phyloP scores from a whole-genome alignment of 441 rosid genomes.

The Gossypium lobatum region DNA sequence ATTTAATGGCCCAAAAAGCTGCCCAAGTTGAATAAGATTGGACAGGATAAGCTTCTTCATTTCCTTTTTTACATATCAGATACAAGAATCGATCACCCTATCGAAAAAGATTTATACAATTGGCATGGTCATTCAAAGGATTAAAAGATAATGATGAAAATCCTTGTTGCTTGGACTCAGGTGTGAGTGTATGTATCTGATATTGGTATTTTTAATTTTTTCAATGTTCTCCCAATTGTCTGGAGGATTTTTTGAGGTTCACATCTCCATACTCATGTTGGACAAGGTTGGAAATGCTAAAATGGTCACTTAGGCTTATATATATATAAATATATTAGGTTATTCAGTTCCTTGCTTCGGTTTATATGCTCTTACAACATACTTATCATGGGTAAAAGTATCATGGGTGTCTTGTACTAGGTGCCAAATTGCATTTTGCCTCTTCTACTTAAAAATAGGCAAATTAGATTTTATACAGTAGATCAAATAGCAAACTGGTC shows the following conservation, averaged over 20 bases:
- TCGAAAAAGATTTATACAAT: neutral
- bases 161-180: neutral
- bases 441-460: no score
- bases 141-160: neutral
- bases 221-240: neutral
- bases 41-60: neutral
- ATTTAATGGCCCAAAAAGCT: neutral
- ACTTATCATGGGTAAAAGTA: neutral
- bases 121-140: neutral
- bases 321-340: neutral
- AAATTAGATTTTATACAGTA: no score
- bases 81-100: neutral
- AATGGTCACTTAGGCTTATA: no score
- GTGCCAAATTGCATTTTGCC: no score
- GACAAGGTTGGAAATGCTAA: no score
- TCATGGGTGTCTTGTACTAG: no score
- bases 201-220: neutral
- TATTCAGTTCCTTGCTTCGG: neutral
- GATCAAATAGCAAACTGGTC: no score
- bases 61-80: neutral
- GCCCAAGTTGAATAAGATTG: neutral
- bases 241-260: neutral
- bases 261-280: no score
- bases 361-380: neutral
- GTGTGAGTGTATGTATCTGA: neutral